Base-by-base conservation (phyloP, 208 protist species). In the Crithidia acanthocephali region DNA sequence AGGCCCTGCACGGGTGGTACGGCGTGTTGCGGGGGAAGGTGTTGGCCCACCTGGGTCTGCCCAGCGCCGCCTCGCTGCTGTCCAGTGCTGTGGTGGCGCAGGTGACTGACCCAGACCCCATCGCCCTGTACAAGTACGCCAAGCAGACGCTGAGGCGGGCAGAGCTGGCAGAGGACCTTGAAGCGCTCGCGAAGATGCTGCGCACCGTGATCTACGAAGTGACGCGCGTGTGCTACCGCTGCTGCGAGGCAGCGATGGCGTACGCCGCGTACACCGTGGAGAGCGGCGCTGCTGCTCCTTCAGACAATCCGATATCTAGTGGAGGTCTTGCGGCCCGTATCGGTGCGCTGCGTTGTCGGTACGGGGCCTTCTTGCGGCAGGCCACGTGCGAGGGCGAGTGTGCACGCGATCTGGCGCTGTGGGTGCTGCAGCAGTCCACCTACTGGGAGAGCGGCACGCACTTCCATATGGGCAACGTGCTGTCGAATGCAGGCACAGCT, bases 51-150 rank as follows among this genome's bases (percentile, higher is more conserved):
- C 73, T 80, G 1, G 56, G 61, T 0, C 75, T 94, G n/a, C 88
- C 88, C 1, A 44, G 71, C 27, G 71, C 72, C 30, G 86, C 80
- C 0, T 23, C 74, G 28, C 77, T 94, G 44, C 66, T 94, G 22
- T 70, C 65, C 18, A 81, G 83, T 42, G 83, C 86, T 1, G 35
- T 95, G 0, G 56, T 95, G 47, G 85, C 83, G 48, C 84, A 86
- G n/a, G 35, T 92, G 53, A 67, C 84, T 2, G 58, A 58, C 27
- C 83, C 84, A 0, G 48, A 69, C 18, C 47, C 56, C 2, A 55
- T 40, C 22, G 61, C 67, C 28, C 62, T 91, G 20, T 68, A 66
- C 51, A 32, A 42, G 35, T 90, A 88, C 70, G 86, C 81, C 55
- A 66, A 35, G 35, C 32, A 52, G 15, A 63, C 48, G 44, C 64